Percentiles rank a stretch among this genome's conserved stretches.
phyloP scores from a whole-genome alignment of 768 basidiomycete genomes.

The Baorangia bicolor region DNA sequence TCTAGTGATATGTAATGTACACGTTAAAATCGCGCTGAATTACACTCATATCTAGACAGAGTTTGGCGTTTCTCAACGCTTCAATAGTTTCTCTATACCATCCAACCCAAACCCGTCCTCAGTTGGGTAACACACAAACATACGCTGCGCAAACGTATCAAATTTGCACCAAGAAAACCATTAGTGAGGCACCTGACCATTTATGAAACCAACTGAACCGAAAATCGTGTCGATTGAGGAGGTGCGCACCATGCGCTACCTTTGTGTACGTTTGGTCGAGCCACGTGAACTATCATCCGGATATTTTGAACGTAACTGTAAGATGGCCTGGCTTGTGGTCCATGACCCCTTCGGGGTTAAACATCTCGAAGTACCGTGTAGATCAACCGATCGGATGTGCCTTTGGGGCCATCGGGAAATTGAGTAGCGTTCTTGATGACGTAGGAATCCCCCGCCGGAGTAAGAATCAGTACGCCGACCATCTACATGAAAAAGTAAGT shows the following conservation, averaged over 20 bases:
- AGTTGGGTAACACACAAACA: constrained; percentile 51
- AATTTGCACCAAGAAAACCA: constrained; percentile 41
- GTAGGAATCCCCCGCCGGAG: constrained; percentile 46
- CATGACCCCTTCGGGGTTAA: constrained; percentile 14
- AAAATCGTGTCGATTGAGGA: constrained; percentile 44
- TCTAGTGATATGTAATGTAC: background rate
- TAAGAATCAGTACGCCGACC: constrained; percentile 51
- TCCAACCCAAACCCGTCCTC: constrained; percentile 48
- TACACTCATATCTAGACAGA: background rate
- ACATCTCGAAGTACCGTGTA: constrained; percentile 45
- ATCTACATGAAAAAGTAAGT: constrained; percentile 27
- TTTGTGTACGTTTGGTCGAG: constrained; percentile 44
- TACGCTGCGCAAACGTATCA: constrained; percentile 39
- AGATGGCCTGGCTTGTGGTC: constrained; percentile 15
- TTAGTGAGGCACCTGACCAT: background rate
- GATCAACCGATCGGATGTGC: constrained; percentile 54
- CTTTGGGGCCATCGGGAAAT: constrained; percentile 53
- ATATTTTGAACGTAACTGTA: constrained; percentile 46
- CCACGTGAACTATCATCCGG: constrained; percentile 46
- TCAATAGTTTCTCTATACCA: constrained; percentile 43
- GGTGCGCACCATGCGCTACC: constrained; percentile 39
- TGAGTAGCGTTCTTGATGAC: constrained; percentile 57
- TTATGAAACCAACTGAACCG: constrained; percentile 33
- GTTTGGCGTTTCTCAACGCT: constrained; percentile 12
- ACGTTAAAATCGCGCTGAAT: background rate